Base-by-base conservation (phyloP, 108 stramenopile species). In the Nitzschia sp. region DNA sequence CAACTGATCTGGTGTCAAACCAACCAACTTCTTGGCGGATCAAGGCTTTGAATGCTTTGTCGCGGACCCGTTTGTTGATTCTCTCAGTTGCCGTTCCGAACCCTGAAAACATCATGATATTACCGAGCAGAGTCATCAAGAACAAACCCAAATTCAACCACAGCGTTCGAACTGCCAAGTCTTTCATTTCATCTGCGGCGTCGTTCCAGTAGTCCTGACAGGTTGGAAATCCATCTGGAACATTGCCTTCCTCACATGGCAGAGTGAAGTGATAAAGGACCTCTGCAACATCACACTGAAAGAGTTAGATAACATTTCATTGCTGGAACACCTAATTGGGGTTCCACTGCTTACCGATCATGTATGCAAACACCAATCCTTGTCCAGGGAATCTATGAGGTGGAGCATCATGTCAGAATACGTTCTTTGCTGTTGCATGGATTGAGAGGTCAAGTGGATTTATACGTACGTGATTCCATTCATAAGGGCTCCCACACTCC, bases 51-150 rank as follows among this genome's bases (percentile, higher is more conserved):
- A 88, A 88, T 22, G 78, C 64, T 17, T 51, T 53, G 65, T 88
- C 78, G 12, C 87, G 76, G n/a, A 88, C 75, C 9, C 84, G 74
- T 64, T 83, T 81, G 74, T 78, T 88, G 57, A 89, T 84, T 10
- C 75, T 53, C 41, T 89, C 88, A 7, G 75, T 58, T 12, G 83
- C 88, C 22, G 63, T 82, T 51, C 82, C 82, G 51, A 83, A 85
- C 7, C 77, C 84, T 38, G 65, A 69, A 56, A 65, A 83, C 50
- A 87, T 56, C 8, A 83, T 63, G 5, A 76, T 68, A 56, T 69
- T 75, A 22, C 86, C 86, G 29, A 81, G 43, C 70, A 83, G 21
- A 14, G 73, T 67, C 10, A 51, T 44, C 12, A 21, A 54, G 39
- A 80, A 75, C 12, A 81, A 10, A 15, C 68, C 82, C 40, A 81